phyloP scores from a whole-genome alignment of 257 asterid species.

The Jasminum sambac region DNA sequence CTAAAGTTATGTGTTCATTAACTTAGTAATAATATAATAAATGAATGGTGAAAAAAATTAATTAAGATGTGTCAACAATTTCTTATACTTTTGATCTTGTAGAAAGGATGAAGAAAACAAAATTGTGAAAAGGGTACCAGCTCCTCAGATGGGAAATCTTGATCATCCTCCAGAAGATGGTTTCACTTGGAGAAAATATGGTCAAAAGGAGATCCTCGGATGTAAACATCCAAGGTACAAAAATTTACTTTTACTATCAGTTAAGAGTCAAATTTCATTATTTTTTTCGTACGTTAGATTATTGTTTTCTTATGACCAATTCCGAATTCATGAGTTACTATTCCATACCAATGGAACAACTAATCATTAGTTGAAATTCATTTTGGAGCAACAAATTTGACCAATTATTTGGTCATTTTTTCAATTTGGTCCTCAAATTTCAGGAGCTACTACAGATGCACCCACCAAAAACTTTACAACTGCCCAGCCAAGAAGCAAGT shows the following conservation, averaged over 20 bases:
- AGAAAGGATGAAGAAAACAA: slow-evolving; percentile 47
- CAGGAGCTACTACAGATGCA: slow-evolving; percentile 88
- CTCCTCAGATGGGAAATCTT: slow-evolving; percentile 78
- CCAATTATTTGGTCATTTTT: not conserved
- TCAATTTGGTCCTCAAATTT: not conserved
- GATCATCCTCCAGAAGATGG: slow-evolving; percentile 89
- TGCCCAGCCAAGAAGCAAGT: slow-evolving; percentile 91
- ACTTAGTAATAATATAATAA: too few relatives aligned
- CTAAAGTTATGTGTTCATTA: too few relatives aligned
- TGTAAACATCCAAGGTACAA: slow-evolving; percentile 68
- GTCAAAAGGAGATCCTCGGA: slow-evolving; percentile 76
- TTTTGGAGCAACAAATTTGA: too few relatives aligned
- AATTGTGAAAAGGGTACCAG: slow-evolving; percentile 45
- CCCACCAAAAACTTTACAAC: slow-evolving; percentile 65
- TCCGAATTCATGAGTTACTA: not conserved
- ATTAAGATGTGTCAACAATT: not conserved
- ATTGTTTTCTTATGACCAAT: too few relatives aligned
- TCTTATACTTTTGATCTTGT: not conserved
- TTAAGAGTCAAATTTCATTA: too few relatives aligned
- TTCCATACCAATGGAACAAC: not conserved
- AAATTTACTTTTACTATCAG: too few relatives aligned
- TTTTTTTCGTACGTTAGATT: too few relatives aligned
- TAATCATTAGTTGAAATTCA: not conserved
- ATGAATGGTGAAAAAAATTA: too few relatives aligned
- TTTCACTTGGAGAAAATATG: slow-evolving; percentile 84